These are phyloP conservation scores for Penicillium sp. DNA, from an alignment of 2,329 filamentous ascomycete genomes.

Conservation along the genomic window DNA sequence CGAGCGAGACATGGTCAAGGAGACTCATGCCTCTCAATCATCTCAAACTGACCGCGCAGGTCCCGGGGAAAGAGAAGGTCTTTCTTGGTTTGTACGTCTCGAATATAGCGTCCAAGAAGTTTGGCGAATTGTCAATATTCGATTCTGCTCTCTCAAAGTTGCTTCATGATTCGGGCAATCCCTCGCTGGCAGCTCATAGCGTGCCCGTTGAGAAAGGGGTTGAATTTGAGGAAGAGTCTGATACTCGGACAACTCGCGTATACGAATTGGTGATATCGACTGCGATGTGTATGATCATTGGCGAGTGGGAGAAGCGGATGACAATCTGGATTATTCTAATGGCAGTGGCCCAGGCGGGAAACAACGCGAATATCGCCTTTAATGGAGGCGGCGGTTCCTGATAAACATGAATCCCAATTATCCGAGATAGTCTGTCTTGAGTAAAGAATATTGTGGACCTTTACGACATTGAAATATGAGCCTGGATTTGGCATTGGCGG, in stretches of 20 bases:
- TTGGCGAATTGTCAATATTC: conserved; percentile 10
- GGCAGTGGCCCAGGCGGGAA: neutral
- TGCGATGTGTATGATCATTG: conserved; percentile 19
- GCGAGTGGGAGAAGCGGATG: conserved; percentile 13
- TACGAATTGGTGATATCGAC: conserved; percentile 16
- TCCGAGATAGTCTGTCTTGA: too few species aligned
- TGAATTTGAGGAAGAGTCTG: neutral
- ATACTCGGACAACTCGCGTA: conserved; percentile 3
- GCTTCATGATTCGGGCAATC: conserved; percentile 1
- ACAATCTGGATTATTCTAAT: neutral
- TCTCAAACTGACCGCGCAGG: conserved; percentile 10
- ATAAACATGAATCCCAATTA: too few species aligned
- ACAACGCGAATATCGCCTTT: neutral
- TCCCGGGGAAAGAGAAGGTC: neutral
- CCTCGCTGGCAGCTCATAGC: neutral
- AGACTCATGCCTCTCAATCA: conserved; percentile 12
- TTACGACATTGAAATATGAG: too few species aligned
- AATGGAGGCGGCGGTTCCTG: too few species aligned
- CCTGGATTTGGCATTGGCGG: too few species aligned
- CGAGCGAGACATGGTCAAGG: neutral
- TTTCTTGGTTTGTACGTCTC: conserved; percentile 3
- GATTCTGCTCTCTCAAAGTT: conserved; percentile 9
- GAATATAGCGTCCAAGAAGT: conserved; percentile 4
- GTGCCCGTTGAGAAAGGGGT: too few species aligned
- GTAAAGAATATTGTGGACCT: too few species aligned